A percentile compares a stretch with the other conserved stretches of the same genome.
Conservation (phyloP, 768 basidiomycete species). For the Rhizopogon vesiculosus region DNA sequence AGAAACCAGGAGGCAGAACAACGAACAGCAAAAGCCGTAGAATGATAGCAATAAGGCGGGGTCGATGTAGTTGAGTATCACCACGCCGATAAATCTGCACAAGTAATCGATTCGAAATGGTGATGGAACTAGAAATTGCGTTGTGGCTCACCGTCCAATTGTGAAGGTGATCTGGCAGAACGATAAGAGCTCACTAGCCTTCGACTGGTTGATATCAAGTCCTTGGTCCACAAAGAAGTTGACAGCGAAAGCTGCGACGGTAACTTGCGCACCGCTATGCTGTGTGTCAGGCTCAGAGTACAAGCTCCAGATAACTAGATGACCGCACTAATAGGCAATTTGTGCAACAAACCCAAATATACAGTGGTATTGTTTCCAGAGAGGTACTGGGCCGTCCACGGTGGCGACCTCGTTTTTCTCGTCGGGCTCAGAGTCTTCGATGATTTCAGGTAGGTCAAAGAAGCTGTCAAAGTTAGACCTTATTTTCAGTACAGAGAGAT, state of each 20-base stretch:
- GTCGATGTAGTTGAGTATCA: slow-evolving; percentile 57
- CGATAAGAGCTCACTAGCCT: slow-evolving; percentile 62
- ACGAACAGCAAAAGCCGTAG: slow-evolving; percentile 46
- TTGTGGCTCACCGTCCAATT: slow-evolving; percentile 42
- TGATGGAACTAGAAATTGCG: neutral
- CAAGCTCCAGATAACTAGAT: neutral
- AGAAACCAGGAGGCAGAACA: slow-evolving; percentile 48
- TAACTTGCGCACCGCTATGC: slow-evolving; percentile 56
- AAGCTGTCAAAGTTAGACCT: slow-evolving; percentile 35
- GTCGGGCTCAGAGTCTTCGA: slow-evolving; percentile 54
- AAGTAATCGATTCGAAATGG: slow-evolving; percentile 3
- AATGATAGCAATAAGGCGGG: slow-evolving; percentile 56
- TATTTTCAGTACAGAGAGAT: neutral
- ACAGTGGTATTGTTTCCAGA: slow-evolving; percentile 66
- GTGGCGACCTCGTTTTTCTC: slow-evolving; percentile 41
- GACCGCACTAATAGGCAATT: slow-evolving; percentile 54
- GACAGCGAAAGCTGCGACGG: slow-evolving; percentile 60
- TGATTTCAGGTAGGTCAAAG: slow-evolving; percentile 63
- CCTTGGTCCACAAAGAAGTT: slow-evolving; percentile 64
- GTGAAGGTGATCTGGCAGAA: slow-evolving; percentile 70
- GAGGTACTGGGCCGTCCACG: slow-evolving; percentile 42
- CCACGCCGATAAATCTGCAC: slow-evolving; percentile 55
- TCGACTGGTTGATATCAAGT: slow-evolving; percentile 43
- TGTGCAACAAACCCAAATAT: slow-evolving; percentile 72
- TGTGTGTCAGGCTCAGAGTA: neutral